Evolutionary conservation across 148 eudicot species (phyloP).

Genomic region (Rheum nobile): DNA sequence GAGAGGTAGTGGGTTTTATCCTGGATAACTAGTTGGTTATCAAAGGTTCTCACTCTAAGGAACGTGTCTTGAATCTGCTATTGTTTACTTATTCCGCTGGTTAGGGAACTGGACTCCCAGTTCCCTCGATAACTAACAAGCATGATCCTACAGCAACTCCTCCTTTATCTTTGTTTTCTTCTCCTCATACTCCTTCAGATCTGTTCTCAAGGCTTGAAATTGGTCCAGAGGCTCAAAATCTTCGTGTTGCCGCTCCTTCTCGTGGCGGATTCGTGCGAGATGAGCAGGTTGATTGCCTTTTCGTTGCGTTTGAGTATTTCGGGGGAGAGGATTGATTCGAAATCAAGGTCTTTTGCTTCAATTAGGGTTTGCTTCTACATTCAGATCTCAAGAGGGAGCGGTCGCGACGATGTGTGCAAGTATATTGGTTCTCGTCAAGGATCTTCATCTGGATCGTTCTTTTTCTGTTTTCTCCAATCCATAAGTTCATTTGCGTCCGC

Average conservation of each 20-base stretch:
- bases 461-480: conserved; percentile 2
- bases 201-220: conserved; percentile 13
- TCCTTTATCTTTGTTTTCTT: conserved; percentile 15
- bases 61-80: no score
- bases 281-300: conserved; percentile 17
- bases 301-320: conserved; percentile 18
- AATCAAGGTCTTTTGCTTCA: conserved; percentile 17
- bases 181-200: conserved; percentile 12
- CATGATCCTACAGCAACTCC: no score
- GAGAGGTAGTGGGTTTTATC: no score
- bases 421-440: background rate
- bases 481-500: conserved; percentile 20
- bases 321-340: conserved; percentile 10
- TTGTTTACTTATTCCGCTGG: no score
- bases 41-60: no score
- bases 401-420: background rate
- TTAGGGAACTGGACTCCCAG: no score
- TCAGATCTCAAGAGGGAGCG: conserved; percentile 17
- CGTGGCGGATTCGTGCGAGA: conserved; percentile 12
- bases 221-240: conserved; percentile 5
- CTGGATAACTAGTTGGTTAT: no score
- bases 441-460: background rate
- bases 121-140: no score
- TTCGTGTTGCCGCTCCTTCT: background rate
- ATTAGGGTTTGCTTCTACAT: conserved; percentile 32